phyloP scores from a whole-genome alignment of 108 stramenopile genomes.

The Discostella stelligeroides region DNA sequence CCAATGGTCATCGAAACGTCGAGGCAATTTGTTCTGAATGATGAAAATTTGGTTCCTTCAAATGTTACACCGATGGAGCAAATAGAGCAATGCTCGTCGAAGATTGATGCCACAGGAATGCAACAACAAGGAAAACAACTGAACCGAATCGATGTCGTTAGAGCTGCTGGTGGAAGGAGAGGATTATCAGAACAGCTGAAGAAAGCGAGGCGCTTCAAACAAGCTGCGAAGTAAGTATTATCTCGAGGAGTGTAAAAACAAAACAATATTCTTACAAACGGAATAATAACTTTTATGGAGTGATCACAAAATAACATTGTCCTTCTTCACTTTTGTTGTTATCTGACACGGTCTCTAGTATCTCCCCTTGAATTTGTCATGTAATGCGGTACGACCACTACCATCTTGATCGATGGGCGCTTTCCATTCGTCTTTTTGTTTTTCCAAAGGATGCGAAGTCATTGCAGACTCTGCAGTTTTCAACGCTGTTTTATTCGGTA shows the following conservation, averaged over 20 bases:
- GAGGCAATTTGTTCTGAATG: slow-evolving; percentile 9
- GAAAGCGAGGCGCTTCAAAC: slow-evolving; percentile 16
- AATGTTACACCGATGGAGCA: neutral
- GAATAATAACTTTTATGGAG: too few species aligned
- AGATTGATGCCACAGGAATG: neutral
- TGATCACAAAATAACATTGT: too few species aligned
- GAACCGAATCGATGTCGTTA: slow-evolving; percentile 14
- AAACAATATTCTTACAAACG: too few species aligned
- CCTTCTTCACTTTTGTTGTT: neutral
- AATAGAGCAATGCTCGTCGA: neutral
- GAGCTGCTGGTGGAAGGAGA: slow-evolving; percentile 22
- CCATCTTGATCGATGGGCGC: slow-evolving; percentile 80
- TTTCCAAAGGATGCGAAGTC: slow-evolving; percentile 28
- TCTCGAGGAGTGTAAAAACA: too few species aligned
- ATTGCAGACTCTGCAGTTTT: neutral
- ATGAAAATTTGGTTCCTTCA: slow-evolving; percentile 13
- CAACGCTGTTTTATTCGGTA: slow-evolving; percentile 1
- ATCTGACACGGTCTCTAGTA: too few species aligned
- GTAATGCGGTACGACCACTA: slow-evolving; percentile 74
- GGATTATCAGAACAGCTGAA: slow-evolving; percentile 22
- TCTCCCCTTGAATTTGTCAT: slow-evolving; percentile 84
- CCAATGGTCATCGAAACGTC: neutral
- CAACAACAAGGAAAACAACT: slow-evolving; percentile 13
- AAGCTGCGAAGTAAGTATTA: neutral
- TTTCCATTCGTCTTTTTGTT: slow-evolving; percentile 74